These are phyloP conservation scores for Fonsecaea multimorphosa DNA, from an alignment of 2,329 filamentous ascomycete species.

Conservation along the genomic window DNA sequence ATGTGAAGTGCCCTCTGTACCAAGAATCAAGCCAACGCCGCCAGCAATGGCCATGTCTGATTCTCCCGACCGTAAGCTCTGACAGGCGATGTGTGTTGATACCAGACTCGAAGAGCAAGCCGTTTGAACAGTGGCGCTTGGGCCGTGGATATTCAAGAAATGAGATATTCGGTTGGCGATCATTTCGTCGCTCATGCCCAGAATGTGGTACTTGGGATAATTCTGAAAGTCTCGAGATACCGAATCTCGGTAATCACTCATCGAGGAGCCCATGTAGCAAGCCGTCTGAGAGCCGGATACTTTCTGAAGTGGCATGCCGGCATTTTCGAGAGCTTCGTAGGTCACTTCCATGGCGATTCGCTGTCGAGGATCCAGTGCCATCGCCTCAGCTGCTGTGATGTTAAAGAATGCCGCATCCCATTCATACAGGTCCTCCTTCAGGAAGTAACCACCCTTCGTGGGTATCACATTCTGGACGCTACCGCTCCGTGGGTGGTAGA, in stretches of 20 bases:
- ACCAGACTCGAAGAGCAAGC: conserved; percentile 41
- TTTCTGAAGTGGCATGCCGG: conserved; percentile 30
- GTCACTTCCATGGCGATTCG: conserved; percentile 39
- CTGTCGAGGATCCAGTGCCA: conserved; percentile 40
- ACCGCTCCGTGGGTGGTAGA: conserved; percentile 33
- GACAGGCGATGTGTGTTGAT: conserved; percentile 43
- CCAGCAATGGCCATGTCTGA: conserved; percentile 34
- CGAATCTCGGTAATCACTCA: conserved; percentile 39
- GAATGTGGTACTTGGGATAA: conserved; percentile 27
- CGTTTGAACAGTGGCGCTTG: conserved; percentile 41
- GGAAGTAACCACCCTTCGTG: conserved; percentile 32
- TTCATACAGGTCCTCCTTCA: conserved; percentile 30
- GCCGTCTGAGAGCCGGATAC: conserved; percentile 29
- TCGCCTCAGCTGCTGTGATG: conserved; percentile 36
- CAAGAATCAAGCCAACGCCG: neutral
- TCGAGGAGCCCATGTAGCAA: conserved; percentile 27
- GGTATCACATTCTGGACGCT: neutral
- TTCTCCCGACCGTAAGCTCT: conserved; percentile 27
- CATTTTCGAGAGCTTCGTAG: conserved; percentile 39
- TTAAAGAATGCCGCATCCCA: conserved; percentile 43
- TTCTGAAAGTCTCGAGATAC: conserved; percentile 42
- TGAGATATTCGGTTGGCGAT: conserved; percentile 42
- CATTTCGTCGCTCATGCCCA: conserved; percentile 38
- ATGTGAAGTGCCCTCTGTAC: neutral
- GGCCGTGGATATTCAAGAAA: conserved; percentile 42